Evolutionary conservation across 2,329 filamentous ascomycete genomes (phyloP).

Genomic region (Diaporthe citri): DNA sequence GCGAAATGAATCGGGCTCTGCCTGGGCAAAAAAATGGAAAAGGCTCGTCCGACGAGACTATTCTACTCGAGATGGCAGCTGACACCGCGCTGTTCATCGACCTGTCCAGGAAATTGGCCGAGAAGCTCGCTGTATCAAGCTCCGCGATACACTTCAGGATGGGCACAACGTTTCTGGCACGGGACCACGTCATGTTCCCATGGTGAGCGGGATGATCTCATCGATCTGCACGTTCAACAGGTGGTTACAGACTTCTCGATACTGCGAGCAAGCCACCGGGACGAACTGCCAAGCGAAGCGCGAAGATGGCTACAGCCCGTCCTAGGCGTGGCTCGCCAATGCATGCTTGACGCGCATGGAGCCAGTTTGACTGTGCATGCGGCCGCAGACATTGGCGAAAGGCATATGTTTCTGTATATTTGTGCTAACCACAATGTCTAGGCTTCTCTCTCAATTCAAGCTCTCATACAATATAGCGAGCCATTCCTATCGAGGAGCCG

Average conservation of each 20-base stretch:
- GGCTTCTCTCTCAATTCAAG: no score
- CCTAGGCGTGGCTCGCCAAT: no score
- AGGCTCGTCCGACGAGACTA: no score
- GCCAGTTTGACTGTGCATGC: not conserved
- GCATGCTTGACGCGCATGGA: not conserved
- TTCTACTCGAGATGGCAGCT: fast-evolving
- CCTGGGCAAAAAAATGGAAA: no score
- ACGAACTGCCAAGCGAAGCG: no score
- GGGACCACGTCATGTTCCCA: not conserved
- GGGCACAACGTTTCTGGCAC: not conserved
- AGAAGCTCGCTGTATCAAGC: no score
- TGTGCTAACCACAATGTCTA: not conserved
- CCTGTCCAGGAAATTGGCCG: no score
- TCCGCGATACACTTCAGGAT: fast-evolving
- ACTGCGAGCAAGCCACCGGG: no score
- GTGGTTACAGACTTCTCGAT: not conserved
- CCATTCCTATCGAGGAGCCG: not conserved
- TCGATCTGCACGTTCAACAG: not conserved
- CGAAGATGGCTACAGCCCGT: not conserved
- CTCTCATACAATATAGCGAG: not conserved
- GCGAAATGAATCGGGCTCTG: no score
- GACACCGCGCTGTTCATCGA: fast-evolving
- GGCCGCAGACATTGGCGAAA: not conserved
- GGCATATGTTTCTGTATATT: not conserved
- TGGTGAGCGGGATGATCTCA: fast-evolving